Base-by-base conservation (phyloP, 2,329 filamentous ascomycete species). In the Leptographium lundbergii region DNA sequence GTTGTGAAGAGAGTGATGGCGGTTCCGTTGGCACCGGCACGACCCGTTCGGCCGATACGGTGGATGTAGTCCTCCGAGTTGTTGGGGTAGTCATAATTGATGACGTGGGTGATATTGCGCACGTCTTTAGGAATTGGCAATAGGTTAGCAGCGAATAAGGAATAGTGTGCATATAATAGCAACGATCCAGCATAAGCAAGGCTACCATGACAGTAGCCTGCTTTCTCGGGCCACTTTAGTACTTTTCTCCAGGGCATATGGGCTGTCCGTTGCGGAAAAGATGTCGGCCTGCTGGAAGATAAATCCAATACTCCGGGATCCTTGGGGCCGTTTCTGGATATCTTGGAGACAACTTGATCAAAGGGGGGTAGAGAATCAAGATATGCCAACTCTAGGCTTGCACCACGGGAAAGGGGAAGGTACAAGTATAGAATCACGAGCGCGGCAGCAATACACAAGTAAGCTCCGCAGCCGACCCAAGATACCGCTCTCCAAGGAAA, bases 71-170 rank as follows among this genome's bases (percentile, higher is more conserved):
- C 92, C 79, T 99, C 94, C 69, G 94, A 85, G 77, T 97, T 97
- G 81, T 97, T 97, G 74, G 92, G 92, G 77, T 97, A 97, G 75
- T 97, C 94, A 89, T 97, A 96, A 86, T 97, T 97, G 79, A 99
- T 84, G 77, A 99, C 94, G 80, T 99, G 94, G 77, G 94, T 97
- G 80, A 99, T 99, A 83, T 99, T 95, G 50, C 91, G 92, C 81
- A 99, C 94, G 88, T 99, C 94, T 97, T 96, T 64, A 77, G 70
- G 79, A 74, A 78, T 73, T 81, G 75, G 83, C 2, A 19, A 51
- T 2, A 29, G 81, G 88, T 95, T 95, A 95, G 90, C 78, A 81
- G 79, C 75, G 77, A 57, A 54, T 78, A 79, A 74, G 74, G 56
- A 32, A 70, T 72, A 54, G 72, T 69, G 67, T 70, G 73, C 75